Percentiles rank a stretch among this genome's conserved stretches.
phyloP scores from a whole-genome alignment of 106 monocot genomes.

The Iris macrosiphon region DNA sequence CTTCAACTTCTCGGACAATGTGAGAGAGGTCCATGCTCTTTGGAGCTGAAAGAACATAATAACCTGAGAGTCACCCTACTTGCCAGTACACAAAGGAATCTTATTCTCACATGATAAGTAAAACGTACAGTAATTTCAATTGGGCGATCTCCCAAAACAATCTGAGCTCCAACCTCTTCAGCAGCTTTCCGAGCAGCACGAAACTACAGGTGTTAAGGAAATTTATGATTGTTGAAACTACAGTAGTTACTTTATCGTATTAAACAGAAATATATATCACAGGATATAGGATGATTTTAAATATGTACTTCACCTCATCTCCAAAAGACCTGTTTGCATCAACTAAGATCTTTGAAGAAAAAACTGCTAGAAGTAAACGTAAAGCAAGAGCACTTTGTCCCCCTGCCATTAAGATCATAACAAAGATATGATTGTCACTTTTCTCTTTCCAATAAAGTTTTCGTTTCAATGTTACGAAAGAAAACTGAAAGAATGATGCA shows the following conservation, averaged over 20 bases:
- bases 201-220: constrained; percentile 43
- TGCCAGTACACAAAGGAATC: background rate
- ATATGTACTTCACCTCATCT: constrained; percentile 69
- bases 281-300: no score
- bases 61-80: background rate
- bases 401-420: constrained; percentile 29
- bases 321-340: constrained; percentile 61
- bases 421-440: background rate
- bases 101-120: background rate
- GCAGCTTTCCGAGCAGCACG: constrained; percentile 81
- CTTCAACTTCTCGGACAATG: constrained; percentile 55
- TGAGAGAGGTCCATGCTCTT: constrained; percentile 87
- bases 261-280: background rate
- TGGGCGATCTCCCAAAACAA: constrained; percentile 94
- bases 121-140: constrained; percentile 91
- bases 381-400: constrained; percentile 95
- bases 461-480: no score
- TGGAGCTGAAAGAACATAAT: constrained; percentile 58
- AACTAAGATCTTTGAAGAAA: constrained; percentile 86
- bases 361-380: constrained; percentile 77
- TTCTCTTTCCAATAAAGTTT: no score
- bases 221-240: background rate
- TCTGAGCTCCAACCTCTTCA: constrained; percentile 81
- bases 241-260: background rate
- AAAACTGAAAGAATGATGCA: no score